Evolutionary conservation across 352 stramenopile genomes (phyloP), one percentile per base, ranked within the genome.

Genomic region (Phytopythium kandeliae): DNA sequence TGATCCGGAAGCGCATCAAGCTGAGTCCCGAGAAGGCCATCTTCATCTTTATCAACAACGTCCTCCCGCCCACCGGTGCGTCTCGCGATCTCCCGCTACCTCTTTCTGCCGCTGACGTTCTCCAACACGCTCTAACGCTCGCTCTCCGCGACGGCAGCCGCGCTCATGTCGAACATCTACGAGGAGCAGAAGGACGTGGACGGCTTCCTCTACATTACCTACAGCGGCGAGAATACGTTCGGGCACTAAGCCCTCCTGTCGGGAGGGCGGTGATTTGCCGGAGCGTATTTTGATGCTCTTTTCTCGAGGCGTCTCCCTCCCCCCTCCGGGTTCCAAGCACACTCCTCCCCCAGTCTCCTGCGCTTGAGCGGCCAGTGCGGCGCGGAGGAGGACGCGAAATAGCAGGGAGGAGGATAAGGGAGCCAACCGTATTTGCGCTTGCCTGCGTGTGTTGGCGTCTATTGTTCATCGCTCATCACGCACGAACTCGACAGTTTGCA

Each of bases 1-100:
- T 99, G 38, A 99, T 99, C 69, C 93, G 97, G 58, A 99, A 99
- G 83, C 92, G 97, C 56, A 98, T 99, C 69, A 98, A 99, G 78
- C 71, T 99, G 54, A 96, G 92, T 51, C 91, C 96, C 1, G 96
- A 99, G 67, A 92, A 93, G 63, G 97, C 96, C 46, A 96, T 99
- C 58, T 99, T 99, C 77, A 92, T 99, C 57, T 99, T 99, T 75
- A 98, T 98, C 69, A 98, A 98, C 62, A 98, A 99, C 74, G 95
- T 96, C 37, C 96, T 99, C 35, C 96, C 96, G 49, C 94, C 95
- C 19, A 99, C 96, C 50, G 93, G 81, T 92, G 65, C 41, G 62
- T 17, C 24, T 22, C 36, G 19, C 1, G 17, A 48, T n/a, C 13
- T 1, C 12, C 11, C 22, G 8, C 12, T 7, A 17, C 12, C 1